Conservation (phyloP, 2,329 filamentous ascomycete species). For the Myriosclerotinia curreyana region DNA sequence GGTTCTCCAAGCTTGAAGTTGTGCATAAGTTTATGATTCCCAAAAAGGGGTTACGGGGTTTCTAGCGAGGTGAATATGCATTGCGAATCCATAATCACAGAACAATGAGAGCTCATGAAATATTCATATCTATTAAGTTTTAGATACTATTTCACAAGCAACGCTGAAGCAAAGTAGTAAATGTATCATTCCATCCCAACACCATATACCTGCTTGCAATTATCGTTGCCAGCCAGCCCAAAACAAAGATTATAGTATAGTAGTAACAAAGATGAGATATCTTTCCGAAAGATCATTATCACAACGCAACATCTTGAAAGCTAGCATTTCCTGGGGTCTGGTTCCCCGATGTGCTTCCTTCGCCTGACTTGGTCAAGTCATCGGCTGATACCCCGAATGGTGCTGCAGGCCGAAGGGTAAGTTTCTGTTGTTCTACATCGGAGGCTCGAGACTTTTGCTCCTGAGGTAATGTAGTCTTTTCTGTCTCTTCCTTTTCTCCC, state of each 20-base stretch:
- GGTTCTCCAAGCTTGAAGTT: not conserved
- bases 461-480: conserved; percentile 41
- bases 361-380: conserved; percentile 41
- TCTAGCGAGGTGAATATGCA: conserved; percentile 6
- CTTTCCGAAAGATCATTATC: conserved; percentile 27
- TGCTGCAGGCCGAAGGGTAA: conserved; percentile 48
- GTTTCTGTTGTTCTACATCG: conserved; percentile 53
- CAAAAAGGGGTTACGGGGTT: not conserved
- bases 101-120: conserved; percentile 15
- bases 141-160: conserved; percentile 3
- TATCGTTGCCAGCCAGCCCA: not conserved
- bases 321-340: conserved; percentile 54
- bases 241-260: conserved; percentile 20
- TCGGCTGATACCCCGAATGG: conserved; percentile 37
- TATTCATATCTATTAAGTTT: conserved; percentile 8
- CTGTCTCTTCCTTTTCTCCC: conserved; percentile 37
- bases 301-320: conserved; percentile 64
- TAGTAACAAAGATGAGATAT: conserved; percentile 13
- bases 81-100: conserved; percentile 14
- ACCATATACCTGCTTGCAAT: conserved; percentile 14
- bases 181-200: conserved; percentile 16
- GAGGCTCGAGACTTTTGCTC: conserved; percentile 58
- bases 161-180: conserved; percentile 11
- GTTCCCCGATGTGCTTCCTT: conserved; percentile 40
- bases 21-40: not conserved